These are phyloP conservation scores for Mucuna pruriens DNA, from an alignment of 306 rosid species.

Conservation along the genomic window DNA sequence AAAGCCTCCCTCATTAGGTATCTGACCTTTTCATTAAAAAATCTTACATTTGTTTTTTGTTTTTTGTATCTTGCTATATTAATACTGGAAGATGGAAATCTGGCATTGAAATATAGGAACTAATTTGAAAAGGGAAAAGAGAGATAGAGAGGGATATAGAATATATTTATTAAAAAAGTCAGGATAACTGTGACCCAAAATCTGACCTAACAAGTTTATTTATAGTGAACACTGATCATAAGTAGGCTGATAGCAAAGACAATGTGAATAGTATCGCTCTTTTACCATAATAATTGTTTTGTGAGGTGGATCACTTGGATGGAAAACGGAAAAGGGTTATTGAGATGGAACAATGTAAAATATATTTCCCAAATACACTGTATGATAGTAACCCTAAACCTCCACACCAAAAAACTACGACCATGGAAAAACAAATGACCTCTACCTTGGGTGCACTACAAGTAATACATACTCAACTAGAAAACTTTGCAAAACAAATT, in stretches of 20 bases:
- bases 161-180: background rate
- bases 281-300: background rate
- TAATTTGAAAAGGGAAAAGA: constrained; percentile 14
- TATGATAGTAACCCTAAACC: background rate
- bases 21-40: constrained; percentile 24
- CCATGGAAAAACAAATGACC: background rate
- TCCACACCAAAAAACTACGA: background rate
- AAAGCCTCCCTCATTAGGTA: constrained; percentile 95
- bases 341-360: constrained; percentile 4
- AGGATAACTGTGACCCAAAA: background rate
- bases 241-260: background rate
- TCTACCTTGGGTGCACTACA: background rate
- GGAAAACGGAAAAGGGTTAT: background rate
- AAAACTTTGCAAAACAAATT: background rate
- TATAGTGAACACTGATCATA: constrained; percentile 3
- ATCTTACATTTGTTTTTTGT: constrained; percentile 29
- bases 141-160: background rate
- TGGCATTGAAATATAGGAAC: constrained; percentile 19
- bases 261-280: background rate
- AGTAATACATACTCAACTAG: background rate
- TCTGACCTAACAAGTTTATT: background rate
- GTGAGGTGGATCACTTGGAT: constrained; percentile 12
- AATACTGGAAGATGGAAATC: background rate
- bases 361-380: background rate
- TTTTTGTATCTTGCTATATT: constrained; percentile 13